Percentiles rank a stretch among this genome's conserved stretches.
Conservation (phyloP, 1,284 basidiomycete species). For the Apiotrichum brassicae region DNA sequence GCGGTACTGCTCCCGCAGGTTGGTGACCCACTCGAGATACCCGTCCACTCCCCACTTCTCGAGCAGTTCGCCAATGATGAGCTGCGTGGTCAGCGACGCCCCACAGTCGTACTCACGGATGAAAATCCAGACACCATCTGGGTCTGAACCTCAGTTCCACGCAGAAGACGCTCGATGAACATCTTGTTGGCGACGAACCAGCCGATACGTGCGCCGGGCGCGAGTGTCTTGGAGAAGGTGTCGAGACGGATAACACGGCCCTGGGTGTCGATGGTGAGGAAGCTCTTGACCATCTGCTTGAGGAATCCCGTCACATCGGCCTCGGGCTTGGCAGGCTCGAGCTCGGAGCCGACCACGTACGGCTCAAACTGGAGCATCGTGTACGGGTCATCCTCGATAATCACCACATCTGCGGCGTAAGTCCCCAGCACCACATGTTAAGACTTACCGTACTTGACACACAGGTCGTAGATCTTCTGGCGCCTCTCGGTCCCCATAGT, state of each 20-base stretch:
- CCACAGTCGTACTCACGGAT: slow-evolving; percentile 15
- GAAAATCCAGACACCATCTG: slow-evolving; percentile 65
- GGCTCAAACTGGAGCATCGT: slow-evolving; percentile 54
- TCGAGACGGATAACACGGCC: slow-evolving; percentile 39
- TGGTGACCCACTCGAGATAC: slow-evolving; percentile 65
- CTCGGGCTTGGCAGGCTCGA: slow-evolving; percentile 6
- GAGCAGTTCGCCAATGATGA: slow-evolving; percentile 58
- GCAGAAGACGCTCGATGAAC: slow-evolving; percentile 59
- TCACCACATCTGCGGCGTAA: slow-evolving; percentile 54
- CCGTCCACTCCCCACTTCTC: slow-evolving; percentile 59
- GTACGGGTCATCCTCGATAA: slow-evolving; percentile 71
- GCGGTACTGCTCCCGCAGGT: slow-evolving; percentile 42
- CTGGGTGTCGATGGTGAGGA: slow-evolving; percentile 51
- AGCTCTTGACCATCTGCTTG: slow-evolving; percentile 54
- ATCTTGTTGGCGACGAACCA: slow-evolving; percentile 56
- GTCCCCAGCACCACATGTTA: neutral
- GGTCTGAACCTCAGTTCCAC: slow-evolving; percentile 60
- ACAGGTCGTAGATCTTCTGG: slow-evolving; percentile 67
- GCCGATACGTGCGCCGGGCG: slow-evolving; percentile 65
- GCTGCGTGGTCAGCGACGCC: slow-evolving; percentile 1
- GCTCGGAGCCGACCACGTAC: slow-evolving; percentile 2
- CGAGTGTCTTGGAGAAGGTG: slow-evolving; percentile 52
- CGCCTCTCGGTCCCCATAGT: slow-evolving; percentile 59
- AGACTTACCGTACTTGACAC: slow-evolving; percentile 56
- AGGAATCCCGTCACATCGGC: slow-evolving; percentile 26